Evolutionary conservation across 805 yeast genomes (phyloP), one percentile per base, ranked within the genome.

Genomic region (Zygoascus biomembranicola): DNA sequence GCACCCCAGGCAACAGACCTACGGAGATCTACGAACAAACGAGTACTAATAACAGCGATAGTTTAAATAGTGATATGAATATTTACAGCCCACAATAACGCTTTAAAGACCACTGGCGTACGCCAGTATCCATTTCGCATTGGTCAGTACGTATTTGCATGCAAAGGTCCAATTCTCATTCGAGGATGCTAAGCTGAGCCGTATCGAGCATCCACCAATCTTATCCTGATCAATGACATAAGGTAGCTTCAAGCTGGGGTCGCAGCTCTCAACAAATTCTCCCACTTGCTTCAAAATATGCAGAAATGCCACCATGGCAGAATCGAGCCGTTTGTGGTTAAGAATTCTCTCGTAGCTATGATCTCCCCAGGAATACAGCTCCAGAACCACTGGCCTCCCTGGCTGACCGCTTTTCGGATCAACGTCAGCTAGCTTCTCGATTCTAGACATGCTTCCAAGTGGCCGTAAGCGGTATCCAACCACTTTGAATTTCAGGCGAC

Each of bases 111-210:
- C 56, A 55, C 84, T 77, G 2, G 88, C 80, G 64, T 83, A 89
- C 3, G 90, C 84, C 52, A 90, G 69, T 8, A 92, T 76, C 96
- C 96, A 92, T 63, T 88, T 89, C 32, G 81, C 75, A 62, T 92
- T 81, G 0, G 94, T 87, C 48, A 90, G 70, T 11, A 92, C 72
- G 63, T 82, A 86, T 61, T 86, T 85, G 69, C 96, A 90, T 0
- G 95, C 92, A 26, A 84, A 79, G 0, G 97, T 88, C 98, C 98
- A 90, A 57, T 85, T 88, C 46, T 81, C 80, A 64, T 84, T 84
- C 0, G 84, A 78, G 2, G 76, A 69, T 55, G 76, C 73, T 2
- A 87, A 77, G 1, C 87, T 79, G 1, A 88, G 76, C 47, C 82
- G 73, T n/a, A 92, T 84, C 49, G 87, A 80, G 53, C 81, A 77